Evolutionary conservation across 177 flowering plant species (phyloP).

Genomic region (Tripterygium wilfordii): DNA sequence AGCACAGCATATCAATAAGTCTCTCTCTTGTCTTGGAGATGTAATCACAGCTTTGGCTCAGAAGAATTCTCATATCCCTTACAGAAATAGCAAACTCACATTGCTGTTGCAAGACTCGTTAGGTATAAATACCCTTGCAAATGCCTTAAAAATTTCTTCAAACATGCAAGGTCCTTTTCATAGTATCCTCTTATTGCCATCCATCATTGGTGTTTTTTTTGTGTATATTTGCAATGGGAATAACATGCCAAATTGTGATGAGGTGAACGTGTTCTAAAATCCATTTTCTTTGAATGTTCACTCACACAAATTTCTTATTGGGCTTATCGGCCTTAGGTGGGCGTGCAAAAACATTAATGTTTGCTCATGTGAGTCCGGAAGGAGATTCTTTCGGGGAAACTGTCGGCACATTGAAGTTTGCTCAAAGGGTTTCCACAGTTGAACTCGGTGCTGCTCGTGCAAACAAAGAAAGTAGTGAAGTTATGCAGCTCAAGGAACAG

Average conservation of each 20-base stretch:
- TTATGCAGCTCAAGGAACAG: constrained; percentile 76
- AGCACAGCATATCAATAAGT: constrained; percentile 72
- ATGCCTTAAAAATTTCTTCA: neutral
- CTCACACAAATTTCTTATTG: neutral
- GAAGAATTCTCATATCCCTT: constrained; percentile 74
- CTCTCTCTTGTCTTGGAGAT: constrained; percentile 84
- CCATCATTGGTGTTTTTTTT: no score
- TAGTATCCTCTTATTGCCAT: neutral
- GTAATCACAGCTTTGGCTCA: constrained; percentile 82
- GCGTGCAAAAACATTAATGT: constrained; percentile 83
- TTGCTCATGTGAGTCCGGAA: constrained; percentile 94
- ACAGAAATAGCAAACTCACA: constrained; percentile 89
- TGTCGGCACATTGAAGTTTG: constrained; percentile 75
- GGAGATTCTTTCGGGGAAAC: constrained; percentile 72
- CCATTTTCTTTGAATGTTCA: no score
- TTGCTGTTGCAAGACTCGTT: constrained; percentile 73
- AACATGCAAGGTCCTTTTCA: neutral
- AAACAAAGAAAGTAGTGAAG: constrained; percentile 71
- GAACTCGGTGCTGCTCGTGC: constrained; percentile 86
- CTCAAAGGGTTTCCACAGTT: constrained; percentile 78
- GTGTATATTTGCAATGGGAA: no score
- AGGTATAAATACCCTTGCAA: constrained; percentile 39
- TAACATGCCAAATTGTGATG: no score
- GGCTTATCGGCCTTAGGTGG: constrained; percentile 48
- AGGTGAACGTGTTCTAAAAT: no score